Evolutionary conservation across 192 early-diverging fungal species (phyloP).

Genomic region (Phlyctochytrium planicorne): DNA sequence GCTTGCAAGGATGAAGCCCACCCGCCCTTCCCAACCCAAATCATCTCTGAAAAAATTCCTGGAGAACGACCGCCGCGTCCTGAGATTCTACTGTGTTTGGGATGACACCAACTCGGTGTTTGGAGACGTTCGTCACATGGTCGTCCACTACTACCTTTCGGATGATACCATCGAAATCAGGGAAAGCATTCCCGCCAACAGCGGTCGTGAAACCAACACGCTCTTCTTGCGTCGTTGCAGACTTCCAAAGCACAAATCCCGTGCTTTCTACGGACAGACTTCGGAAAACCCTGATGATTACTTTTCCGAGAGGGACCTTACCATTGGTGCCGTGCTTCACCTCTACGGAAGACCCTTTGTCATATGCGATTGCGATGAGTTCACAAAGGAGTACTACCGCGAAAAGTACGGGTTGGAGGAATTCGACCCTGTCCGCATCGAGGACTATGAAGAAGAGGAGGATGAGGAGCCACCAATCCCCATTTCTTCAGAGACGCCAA

Average conservation of each 20-base stretch:
- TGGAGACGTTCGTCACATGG: conserved; percentile 59
- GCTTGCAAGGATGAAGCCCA: conserved; percentile 48
- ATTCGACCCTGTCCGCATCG: conserved; percentile 54
- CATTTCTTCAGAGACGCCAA: conserved; percentile 7
- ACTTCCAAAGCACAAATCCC: conserved; percentile 45
- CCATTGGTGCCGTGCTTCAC: conserved; percentile 57
- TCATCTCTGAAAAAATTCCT: conserved; percentile 58
- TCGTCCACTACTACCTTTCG: conserved; percentile 60
- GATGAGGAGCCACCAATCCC: conserved; percentile 14
- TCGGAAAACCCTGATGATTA: conserved; percentile 35
- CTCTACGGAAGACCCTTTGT: conserved; percentile 59
- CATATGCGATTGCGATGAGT: conserved; percentile 63
- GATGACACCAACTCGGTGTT: conserved; percentile 57
- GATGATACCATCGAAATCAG: conserved; percentile 63
- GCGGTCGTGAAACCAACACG: conserved; percentile 54
- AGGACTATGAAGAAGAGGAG: conserved; percentile 41
- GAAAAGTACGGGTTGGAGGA: conserved; percentile 51
- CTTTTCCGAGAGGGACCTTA: conserved; percentile 53
- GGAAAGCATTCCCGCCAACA: conserved; percentile 54
- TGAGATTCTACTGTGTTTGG: conserved; percentile 67
- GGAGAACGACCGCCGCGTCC: conserved; percentile 60
- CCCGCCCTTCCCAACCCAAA: conserved; percentile 43
- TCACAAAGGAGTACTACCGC: conserved; percentile 53
- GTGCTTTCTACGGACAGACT: conserved; percentile 26
- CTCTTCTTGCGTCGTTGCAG: conserved; percentile 49